Percentiles rank a stretch among this genome's conserved stretches.
phyloP scores from a whole-genome alignment of 306 rosid species.

The Fragaria iinumae region DNA sequence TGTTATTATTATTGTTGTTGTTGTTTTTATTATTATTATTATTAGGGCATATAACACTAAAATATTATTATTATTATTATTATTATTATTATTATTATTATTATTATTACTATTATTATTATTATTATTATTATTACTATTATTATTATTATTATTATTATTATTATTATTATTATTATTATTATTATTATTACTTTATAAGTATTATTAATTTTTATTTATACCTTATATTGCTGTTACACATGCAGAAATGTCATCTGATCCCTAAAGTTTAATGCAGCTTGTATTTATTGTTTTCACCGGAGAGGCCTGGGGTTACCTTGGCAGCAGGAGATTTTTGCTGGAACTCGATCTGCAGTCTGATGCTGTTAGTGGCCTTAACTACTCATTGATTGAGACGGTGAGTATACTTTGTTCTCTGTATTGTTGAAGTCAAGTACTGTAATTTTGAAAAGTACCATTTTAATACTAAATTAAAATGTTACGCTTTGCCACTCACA shows the following conservation, averaged over 20 bases:
- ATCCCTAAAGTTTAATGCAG: conserved; percentile 54
- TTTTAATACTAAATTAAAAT: not conserved
- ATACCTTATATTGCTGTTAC: not conserved
- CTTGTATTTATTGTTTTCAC: conserved; percentile 82
- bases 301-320: conserved; percentile 96
- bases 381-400: conserved; percentile 65
- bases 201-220: not conserved
- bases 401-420: conserved; percentile 55
- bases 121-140: not conserved
- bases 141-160: too few species aligned
- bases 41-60: too few species aligned
- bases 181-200: not conserved
- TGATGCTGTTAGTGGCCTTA: conserved; percentile 76
- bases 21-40: not conserved
- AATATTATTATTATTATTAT: not conserved
- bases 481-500: not conserved
- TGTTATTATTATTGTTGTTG: not conserved
- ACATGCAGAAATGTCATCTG: not conserved
- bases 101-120: too few species aligned
- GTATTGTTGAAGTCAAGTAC: conserved; percentile 14
- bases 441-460: not conserved
- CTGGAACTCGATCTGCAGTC: conserved; percentile 83
- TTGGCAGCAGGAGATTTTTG: conserved; percentile 92
- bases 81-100: not conserved
- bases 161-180: not conserved